A percentile compares a stretch with the other conserved stretches of the same genome.
Conservation (phyloP, 169 alveolate species). For the Eimeria praecox region DNA sequence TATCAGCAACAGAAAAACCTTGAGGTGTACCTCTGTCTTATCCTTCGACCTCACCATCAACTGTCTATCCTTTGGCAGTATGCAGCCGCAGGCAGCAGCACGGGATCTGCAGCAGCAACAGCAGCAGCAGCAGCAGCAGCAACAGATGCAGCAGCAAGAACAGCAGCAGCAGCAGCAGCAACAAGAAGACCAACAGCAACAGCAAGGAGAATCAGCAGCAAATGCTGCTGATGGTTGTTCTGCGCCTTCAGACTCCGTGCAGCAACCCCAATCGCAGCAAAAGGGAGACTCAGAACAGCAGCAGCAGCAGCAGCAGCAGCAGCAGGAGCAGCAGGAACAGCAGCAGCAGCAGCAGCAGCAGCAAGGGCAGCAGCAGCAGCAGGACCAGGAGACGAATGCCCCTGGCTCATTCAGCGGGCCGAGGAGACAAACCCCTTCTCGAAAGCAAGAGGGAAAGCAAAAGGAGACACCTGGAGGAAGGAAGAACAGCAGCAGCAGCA, state of each 20-base stretch:
- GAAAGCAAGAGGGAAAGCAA: not conserved
- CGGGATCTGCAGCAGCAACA: conserved; percentile 26
- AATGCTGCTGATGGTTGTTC: not conserved
- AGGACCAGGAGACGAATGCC: not conserved
- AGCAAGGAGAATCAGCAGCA: too few relatives aligned
- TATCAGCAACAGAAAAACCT: not conserved
- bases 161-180: not conserved
- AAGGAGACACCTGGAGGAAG: too few relatives aligned
- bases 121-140: conserved; percentile 42
- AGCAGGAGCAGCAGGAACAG: conserved; percentile 16
- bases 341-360: conserved; percentile 19
- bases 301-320: conserved; percentile 36
- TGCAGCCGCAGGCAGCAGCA: not conserved
- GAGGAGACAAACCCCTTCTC: not conserved
- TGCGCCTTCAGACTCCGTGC: not conserved
- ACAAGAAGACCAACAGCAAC: not conserved
- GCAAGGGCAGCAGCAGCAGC: conserved; percentile 28
- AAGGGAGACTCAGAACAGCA: not conserved
- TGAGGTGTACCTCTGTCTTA: not conserved
- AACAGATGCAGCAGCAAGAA: not conserved
- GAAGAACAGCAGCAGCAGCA: not conserved
- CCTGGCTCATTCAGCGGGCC: not conserved
- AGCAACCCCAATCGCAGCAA: not conserved
- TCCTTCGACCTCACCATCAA: not conserved
- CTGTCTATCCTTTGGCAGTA: not conserved